Base-by-base conservation (phyloP, 2,329 filamentous ascomycete genomes). In the Phoma sp. region DNA sequence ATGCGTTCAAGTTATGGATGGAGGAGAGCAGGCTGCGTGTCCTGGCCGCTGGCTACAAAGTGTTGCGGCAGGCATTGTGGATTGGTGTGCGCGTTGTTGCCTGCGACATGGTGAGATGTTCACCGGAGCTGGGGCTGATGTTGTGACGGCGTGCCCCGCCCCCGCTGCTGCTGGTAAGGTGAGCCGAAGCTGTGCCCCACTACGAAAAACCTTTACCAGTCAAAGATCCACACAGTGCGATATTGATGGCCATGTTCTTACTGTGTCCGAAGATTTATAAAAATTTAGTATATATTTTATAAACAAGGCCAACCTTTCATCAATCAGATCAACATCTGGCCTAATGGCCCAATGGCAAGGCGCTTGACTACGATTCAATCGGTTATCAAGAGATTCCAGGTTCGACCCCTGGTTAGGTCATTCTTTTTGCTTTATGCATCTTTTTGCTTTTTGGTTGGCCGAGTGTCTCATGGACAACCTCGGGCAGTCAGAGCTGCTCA, bases 281-380 rank as follows among this genome's bases (percentile, higher is more conserved):
- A 25, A 25, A 25, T 25, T 25, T 25, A 25, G 23, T 5, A 25
- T 25, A 25, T 25, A 25, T 5, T 25, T 25, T 25, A 25, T 25
- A 25, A 9, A 25, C 23, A 25, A n/a, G n/a, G n/a, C n/a, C 23
- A 25, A 25, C 5, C 9, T 25, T 25, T 25, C 23, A 25, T 32
- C 12, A 47, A 63, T 46, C 20, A 58, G 79, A 77, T 81, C 28
- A 36, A 17, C 21, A 29, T 46, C 42, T 47, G 67, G 67, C 60
- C 65, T 61, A 64, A 65, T 81, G 80, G 79, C 80, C 79, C 79
- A 81, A 82, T 82, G 80, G 79, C 78, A 82, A 81, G 80, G 79
- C 78, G 80, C 78, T 81, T 82, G 80, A 81, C 80, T 82, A 81
- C 40, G 40, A 34, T 34, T 25, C 14, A 11, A 14, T 45, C 30